phyloP scores from a whole-genome alignment of 2,329 filamentous ascomycete species.

The Monosporascus sp. region DNA sequence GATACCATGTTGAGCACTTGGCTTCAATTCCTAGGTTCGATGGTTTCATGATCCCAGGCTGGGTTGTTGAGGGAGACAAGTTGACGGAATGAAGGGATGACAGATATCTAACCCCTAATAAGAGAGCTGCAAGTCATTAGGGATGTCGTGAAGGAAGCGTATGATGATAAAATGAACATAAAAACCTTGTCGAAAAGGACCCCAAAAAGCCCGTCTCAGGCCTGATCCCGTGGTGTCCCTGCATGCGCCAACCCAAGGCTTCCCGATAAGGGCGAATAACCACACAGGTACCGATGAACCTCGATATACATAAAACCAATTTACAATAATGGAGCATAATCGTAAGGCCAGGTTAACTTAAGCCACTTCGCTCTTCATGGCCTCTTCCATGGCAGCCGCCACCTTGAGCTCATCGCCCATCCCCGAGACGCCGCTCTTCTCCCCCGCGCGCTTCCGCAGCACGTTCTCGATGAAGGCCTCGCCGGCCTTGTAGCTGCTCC shows the following conservation, averaged over 20 bases:
- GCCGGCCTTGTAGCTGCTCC: constrained; percentile 95
- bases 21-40: too few relatives aligned
- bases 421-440: constrained; percentile 24
- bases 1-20: too few relatives aligned
- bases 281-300: neutral
- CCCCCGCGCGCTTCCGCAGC: constrained; percentile 69
- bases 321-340: too few relatives aligned
- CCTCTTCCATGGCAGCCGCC: constrained; percentile 4
- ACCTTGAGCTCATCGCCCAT: constrained; percentile 2
- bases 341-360: neutral
- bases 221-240: neutral
- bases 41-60: too few relatives aligned
- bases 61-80: too few relatives aligned
- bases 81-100: neutral
- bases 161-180: neutral
- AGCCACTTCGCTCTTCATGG: constrained; percentile 1
- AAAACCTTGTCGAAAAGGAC: neutral
- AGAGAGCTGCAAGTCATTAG: neutral
- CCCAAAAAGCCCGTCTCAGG: too few relatives aligned
- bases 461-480: constrained; percentile 99
- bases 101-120: neutral
- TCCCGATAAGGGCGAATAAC: neutral
- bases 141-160: neutral
- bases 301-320: neutral
- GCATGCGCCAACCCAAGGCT: neutral